Evolutionary conservation across 768 basidiomycete genomes (phyloP).

Genomic region (Tulasnella calospora): DNA sequence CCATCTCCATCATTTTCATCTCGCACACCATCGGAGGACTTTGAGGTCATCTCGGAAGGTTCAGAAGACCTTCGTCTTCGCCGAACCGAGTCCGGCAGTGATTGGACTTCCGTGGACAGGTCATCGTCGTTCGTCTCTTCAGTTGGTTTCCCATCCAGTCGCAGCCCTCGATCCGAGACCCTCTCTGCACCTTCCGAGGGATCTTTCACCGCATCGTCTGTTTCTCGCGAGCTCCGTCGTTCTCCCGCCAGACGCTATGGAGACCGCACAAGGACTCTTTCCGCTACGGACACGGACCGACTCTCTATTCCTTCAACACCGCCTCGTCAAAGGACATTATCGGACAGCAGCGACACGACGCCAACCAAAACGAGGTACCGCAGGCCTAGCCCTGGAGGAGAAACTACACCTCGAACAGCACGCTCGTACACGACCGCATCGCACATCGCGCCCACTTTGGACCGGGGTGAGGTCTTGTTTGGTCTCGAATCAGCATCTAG

Average conservation of each 20-base stretch:
- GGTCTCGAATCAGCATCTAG: neutral
- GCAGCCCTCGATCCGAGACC: neutral
- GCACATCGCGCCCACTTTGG: neutral
- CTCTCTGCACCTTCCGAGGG: neutral
- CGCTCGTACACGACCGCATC: neutral
- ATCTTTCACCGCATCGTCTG: too few species aligned
- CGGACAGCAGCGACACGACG: conserved; percentile 14
- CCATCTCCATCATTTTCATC: neutral
- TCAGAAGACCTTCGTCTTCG: neutral
- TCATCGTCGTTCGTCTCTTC: neutral
- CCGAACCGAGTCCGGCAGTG: neutral
- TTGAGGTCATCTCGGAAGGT: neutral
- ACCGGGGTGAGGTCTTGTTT: neutral
- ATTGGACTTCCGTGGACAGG: neutral
- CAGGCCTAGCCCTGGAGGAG: too few species aligned
- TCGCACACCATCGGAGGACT: neutral
- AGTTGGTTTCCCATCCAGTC: neutral
- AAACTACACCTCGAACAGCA: too few species aligned
- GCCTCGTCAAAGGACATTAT: conserved; percentile 3
- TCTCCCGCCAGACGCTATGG: neutral
- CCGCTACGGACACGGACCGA: too few species aligned
- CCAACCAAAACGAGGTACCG: too few species aligned
- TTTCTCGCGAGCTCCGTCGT: too few species aligned
- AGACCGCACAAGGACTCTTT: neutral
- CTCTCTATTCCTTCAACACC: conserved; percentile 12